Percentiles rank a stretch among this genome's conserved stretches.
Evolutionary conservation across 2,329 filamentous ascomycete genomes (phyloP).

Genomic region (Triangularia verruculosa): DNA sequence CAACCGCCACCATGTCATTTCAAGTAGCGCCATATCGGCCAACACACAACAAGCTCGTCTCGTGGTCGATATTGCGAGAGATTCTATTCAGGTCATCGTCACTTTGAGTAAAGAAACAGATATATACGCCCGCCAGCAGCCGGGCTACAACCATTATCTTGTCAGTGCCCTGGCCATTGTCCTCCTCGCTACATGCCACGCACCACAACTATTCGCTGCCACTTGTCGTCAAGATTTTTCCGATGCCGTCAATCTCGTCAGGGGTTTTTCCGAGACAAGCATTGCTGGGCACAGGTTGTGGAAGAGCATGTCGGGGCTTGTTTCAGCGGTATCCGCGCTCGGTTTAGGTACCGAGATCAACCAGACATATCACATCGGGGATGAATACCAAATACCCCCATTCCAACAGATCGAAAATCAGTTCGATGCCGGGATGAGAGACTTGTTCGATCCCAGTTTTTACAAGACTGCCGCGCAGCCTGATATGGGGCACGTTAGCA

Average conservation of each 20-base stretch:
- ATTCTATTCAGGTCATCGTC: neutral
- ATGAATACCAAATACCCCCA: neutral
- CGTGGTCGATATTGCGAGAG: neutral
- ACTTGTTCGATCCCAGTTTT: neutral
- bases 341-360: neutral
- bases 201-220: neutral
- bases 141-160: neutral
- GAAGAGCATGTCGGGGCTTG: constrained; percentile 8
- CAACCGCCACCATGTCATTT: constrained; percentile 42
- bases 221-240: neutral
- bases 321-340: neutral
- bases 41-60: constrained; percentile 29
- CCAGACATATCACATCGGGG: neutral
- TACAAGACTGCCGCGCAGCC: constrained; percentile 25
- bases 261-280: neutral
- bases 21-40: constrained; percentile 35
- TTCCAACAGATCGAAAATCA: neutral
- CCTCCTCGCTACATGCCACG: constrained; percentile 10
- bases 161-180: neutral
- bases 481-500: constrained; percentile 34
- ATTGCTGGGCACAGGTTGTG: neutral
- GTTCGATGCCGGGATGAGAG: neutral
- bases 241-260: neutral
- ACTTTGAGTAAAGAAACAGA: neutral
- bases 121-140: neutral